phyloP scores from a whole-genome alignment of 257 asterid species.

The Galeopsis tetrahit region DNA sequence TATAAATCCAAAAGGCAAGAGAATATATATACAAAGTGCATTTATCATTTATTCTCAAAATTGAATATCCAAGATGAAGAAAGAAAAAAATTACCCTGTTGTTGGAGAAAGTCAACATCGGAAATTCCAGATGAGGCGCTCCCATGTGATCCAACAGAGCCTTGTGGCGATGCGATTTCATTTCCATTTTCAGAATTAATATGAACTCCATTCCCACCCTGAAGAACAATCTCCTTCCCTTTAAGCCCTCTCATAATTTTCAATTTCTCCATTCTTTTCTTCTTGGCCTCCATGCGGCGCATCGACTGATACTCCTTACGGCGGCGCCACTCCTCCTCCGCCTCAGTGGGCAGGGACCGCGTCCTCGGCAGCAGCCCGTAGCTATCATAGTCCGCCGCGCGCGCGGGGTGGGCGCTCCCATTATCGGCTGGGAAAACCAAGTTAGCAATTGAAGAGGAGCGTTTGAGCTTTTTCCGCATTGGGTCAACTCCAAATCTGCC shows the following conservation, averaged over 20 bases:
- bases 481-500: slow-evolving; percentile 92
- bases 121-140: slow-evolving; percentile 60
- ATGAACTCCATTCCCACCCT: slow-evolving; percentile 29
- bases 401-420: slow-evolving; percentile 32
- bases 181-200: slow-evolving; percentile 36
- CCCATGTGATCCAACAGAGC: slow-evolving; percentile 53
- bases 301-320: slow-evolving; percentile 66
- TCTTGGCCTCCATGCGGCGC: slow-evolving; percentile 76
- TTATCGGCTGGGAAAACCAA: slow-evolving; percentile 30
- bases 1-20: not conserved
- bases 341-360: slow-evolving; percentile 61
- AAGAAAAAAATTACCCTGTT: slow-evolving; percentile 49
- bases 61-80: not conserved
- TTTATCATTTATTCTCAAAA: not conserved
- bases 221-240: slow-evolving; percentile 40
- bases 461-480: slow-evolving; percentile 45
- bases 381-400: slow-evolving; percentile 29
- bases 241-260: slow-evolving; percentile 50
- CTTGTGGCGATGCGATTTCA: slow-evolving; percentile 43
- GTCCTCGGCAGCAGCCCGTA: slow-evolving; percentile 61
- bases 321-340: slow-evolving; percentile 63
- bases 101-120: slow-evolving; percentile 48
- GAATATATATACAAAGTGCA: no score
- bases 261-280: slow-evolving; percentile 69
- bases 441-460: slow-evolving; percentile 61